These are phyloP conservation scores for Paramyrothecium roridum DNA, from an alignment of 2,329 filamentous ascomycete genomes.

Conservation along the genomic window DNA sequence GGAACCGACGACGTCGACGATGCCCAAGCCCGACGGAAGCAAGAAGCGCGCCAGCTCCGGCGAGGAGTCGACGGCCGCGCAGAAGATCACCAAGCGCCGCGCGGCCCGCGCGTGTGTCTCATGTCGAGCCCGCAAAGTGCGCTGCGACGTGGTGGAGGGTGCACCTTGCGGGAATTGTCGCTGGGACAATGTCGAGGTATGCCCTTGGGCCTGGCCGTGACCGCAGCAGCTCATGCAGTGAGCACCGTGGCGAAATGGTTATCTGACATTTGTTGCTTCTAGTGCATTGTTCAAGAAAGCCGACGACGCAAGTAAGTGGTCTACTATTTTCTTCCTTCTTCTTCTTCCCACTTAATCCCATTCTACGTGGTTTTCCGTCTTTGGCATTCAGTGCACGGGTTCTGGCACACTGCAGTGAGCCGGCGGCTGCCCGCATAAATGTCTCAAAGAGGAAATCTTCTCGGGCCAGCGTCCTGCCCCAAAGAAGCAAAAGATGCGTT, in stretches of 20 bases:
- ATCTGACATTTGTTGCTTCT: constrained; percentile 5
- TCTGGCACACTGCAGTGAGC: not conserved
- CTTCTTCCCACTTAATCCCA: not conserved
- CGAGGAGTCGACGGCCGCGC: constrained; percentile 24
- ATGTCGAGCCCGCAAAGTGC: constrained; percentile 84
- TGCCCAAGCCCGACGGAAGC: constrained; percentile 18
- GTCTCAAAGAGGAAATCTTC: not conserved
- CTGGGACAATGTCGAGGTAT: constrained; percentile 68
- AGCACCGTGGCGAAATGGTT: constrained; percentile 1
- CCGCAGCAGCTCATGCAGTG: not conserved
- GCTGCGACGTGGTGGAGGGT: constrained; percentile 89
- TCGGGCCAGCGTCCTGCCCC: not conserved
- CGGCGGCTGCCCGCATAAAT: not conserved
- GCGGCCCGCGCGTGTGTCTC: constrained; percentile 90
- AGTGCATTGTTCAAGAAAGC: constrained; percentile 73
- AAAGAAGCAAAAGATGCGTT: not conserved
- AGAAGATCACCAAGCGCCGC: constrained; percentile 68
- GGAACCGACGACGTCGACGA: constrained; percentile 24
- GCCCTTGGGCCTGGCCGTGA: constrained; percentile 5
- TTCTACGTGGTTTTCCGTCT: not conserved
- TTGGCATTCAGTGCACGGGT: too few species aligned
- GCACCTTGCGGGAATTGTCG: constrained; percentile 86
- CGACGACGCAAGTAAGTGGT: constrained; percentile 76
- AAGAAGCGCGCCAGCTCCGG: constrained; percentile 30
- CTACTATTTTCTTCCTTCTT: not conserved